These are phyloP conservation scores for Lodderomyces margitis DNA, from an alignment of 1,139 yeast genomes.

Conservation along the genomic window DNA sequence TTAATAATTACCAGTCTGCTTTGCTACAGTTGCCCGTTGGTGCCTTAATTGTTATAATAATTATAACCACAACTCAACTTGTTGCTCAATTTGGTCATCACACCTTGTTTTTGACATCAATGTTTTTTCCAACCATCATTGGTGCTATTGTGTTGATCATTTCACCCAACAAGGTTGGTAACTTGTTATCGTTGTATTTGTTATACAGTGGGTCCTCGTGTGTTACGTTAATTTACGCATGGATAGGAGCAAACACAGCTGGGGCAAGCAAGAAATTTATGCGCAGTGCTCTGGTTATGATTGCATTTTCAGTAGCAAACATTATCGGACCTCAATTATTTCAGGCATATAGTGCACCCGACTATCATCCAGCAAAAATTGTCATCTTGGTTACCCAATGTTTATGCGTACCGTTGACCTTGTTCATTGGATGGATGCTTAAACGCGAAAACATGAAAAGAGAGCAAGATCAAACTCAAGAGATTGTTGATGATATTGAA, in stretches of 20 bases:
- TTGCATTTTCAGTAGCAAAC: constrained; percentile 35
- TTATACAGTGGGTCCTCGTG: constrained; percentile 37
- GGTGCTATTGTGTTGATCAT: constrained; percentile 37
- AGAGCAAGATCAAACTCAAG: constrained; percentile 15
- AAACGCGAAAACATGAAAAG: constrained; percentile 26
- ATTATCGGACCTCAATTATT: constrained; percentile 43
- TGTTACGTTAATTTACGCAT: constrained; percentile 32
- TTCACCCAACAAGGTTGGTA: constrained; percentile 27
- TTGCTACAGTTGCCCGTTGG: constrained; percentile 43
- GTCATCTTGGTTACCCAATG: constrained; percentile 31
- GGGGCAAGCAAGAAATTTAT: constrained; percentile 34
- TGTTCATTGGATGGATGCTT: constrained; percentile 25
- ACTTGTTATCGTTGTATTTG: constrained; percentile 36
- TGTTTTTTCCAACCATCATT: constrained; percentile 35
- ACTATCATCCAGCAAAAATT: constrained; percentile 37
- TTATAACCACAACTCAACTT: constrained; percentile 30
- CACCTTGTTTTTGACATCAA: constrained; percentile 26
- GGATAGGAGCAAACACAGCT: constrained; percentile 37
- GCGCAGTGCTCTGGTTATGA: constrained; percentile 32
- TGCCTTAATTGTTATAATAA: constrained; percentile 33
- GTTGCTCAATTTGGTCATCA: constrained; percentile 27
- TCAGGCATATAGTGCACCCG: constrained; percentile 25
- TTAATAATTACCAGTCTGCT: constrained; percentile 30
- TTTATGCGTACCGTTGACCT: constrained; percentile 31
- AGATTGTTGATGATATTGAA: constrained; percentile 20